A percentile compares a stretch with the other conserved stretches of the same genome.
Conservation (phyloP, 2,329 filamentous ascomycete genomes). For the Hypoxylon sp. region DNA sequence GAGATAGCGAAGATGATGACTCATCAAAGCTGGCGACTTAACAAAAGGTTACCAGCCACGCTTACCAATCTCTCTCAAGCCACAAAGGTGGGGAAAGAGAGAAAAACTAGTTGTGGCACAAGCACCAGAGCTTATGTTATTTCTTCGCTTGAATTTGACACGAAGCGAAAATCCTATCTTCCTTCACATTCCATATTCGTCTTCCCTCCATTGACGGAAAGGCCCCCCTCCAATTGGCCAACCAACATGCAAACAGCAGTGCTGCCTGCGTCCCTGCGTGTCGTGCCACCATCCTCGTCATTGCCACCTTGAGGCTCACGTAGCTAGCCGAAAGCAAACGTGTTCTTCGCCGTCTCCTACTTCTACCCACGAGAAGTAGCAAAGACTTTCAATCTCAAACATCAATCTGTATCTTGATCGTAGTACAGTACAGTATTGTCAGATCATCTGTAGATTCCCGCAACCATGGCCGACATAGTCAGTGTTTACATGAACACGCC, state of each 20-base stretch:
- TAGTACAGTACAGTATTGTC: slow-evolving; percentile 6
- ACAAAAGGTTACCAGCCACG: neutral
- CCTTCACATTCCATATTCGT: slow-evolving; percentile 39
- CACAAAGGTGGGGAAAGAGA: slow-evolving; percentile 2
- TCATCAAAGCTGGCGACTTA: neutral
- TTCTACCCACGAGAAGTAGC: slow-evolving; percentile 9
- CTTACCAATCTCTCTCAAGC: neutral
- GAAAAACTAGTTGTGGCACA: slow-evolving; percentile 2
- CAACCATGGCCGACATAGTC: slow-evolving; percentile 59
- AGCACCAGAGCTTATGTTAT: slow-evolving; percentile 20
- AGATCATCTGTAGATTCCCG: slow-evolving; percentile 12
- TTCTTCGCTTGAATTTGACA: slow-evolving; percentile 45
- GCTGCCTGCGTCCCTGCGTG: slow-evolving; percentile 49
- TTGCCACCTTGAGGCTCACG: slow-evolving; percentile 47
- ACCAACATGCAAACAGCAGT: slow-evolving; percentile 51
- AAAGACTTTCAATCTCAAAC: slow-evolving; percentile 1
- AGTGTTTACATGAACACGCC: slow-evolving; percentile 60
- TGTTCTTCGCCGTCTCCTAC: slow-evolving; percentile 26
- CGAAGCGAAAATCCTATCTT: slow-evolving; percentile 39
- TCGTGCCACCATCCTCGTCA: slow-evolving; percentile 46
- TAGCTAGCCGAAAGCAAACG: slow-evolving; percentile 40
- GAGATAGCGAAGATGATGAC: slow-evolving; percentile 1
- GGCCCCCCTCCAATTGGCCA: slow-evolving; percentile 44
- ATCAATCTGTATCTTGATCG: slow-evolving; percentile 13
- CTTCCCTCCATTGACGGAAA: slow-evolving; percentile 27